phyloP scores from a whole-genome alignment of 202 grass and related monocot genomes.

The Schoenoplectus tabernaemontani region DNA sequence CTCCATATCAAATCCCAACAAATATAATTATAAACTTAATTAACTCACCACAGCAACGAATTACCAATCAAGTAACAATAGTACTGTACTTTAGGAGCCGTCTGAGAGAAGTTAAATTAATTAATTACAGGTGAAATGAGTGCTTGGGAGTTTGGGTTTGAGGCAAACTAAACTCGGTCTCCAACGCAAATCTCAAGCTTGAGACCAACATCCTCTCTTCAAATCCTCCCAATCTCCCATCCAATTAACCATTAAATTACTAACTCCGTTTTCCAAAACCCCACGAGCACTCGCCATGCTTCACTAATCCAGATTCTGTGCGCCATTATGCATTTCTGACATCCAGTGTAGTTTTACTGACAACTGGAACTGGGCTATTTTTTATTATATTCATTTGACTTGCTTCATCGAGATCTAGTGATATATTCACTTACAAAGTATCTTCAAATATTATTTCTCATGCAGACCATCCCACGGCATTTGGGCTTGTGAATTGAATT shows the following conservation, averaged over 20 bases:
- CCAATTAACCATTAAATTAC: not conserved
- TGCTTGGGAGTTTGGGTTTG: slow-evolving; percentile 10
- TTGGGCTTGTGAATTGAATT: slow-evolving; percentile 38
- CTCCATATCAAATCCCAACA: not conserved
- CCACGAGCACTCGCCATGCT: slow-evolving; percentile 38
- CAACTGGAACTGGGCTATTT: too few species aligned
- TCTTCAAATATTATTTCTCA: not conserved
- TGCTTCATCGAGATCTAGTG: not conserved
- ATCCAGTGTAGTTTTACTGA: not conserved
- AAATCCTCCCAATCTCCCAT: slow-evolving; percentile 23
- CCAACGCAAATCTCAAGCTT: slow-evolving; percentile 23
- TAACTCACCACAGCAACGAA: not conserved
- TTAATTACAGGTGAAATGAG: slow-evolving; percentile 8
- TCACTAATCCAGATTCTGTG: not conserved
- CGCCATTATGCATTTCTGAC: not conserved
- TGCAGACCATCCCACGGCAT: slow-evolving; percentile 34
- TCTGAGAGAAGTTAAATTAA: not conserved
- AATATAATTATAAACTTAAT: not conserved
- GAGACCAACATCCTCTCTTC: slow-evolving; percentile 46
- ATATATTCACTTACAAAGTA: not conserved
- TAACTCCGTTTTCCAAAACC: slow-evolving; percentile 33
- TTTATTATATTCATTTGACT: not conserved
- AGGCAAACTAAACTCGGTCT: slow-evolving; percentile 12
- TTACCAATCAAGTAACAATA: not conserved
- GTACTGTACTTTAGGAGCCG: not conserved